Base-by-base conservation (phyloP, 2,329 filamentous ascomycete genomes). In the Alternaria viburni region DNA sequence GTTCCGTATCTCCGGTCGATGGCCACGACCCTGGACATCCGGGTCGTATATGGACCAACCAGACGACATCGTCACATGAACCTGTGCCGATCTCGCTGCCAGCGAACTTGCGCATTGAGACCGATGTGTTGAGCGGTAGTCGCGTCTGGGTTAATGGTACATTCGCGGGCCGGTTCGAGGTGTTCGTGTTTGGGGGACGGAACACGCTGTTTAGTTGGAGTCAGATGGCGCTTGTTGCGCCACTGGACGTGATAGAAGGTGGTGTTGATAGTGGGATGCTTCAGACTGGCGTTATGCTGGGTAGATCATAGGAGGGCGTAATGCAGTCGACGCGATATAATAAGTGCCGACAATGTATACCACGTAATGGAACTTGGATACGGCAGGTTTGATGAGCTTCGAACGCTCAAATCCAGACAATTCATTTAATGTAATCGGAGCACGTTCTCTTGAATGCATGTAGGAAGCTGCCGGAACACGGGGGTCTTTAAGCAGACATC, bases 211-310 rank as follows among this genome's bases (percentile, higher is more conserved):
- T 86, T 50, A 86, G 84, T 30, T 87, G 85, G 86, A 86, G 82
- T 63, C 85, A 86, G 71, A 87, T 87, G 85, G 85, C 85, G 1
- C 83, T 87, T 68, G 85, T 86, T 12, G 85, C 85, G 9, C 85
- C 85, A 1, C 59, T 86, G 41, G 77, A 84, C 8, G 62, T 46
- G 1, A 52, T 79, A 4, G 57, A 71, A 12, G 79, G 80, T 1
- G 77, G 73, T 1, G 57, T 80, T 25, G 65, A 74, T 58, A 32
- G 12, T 2, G 2, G 69, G n/a, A 23, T 57, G 7, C 36, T 70
- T 15, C 61, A 69, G 41, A 43, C 21, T 43, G 64, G 64, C 3
- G 32, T 60, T 8, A 30, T 12, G 11, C 10, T 23, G 1, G 23
- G 25, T 8, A 9, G 4, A 5, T 46, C 12, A 7, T 21, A 52